Evolutionary conservation across 2,329 filamentous ascomycete genomes (phyloP), one percentile per base, ranked within the genome.

Genomic region (Thermothelomyces thermophilus): DNA sequence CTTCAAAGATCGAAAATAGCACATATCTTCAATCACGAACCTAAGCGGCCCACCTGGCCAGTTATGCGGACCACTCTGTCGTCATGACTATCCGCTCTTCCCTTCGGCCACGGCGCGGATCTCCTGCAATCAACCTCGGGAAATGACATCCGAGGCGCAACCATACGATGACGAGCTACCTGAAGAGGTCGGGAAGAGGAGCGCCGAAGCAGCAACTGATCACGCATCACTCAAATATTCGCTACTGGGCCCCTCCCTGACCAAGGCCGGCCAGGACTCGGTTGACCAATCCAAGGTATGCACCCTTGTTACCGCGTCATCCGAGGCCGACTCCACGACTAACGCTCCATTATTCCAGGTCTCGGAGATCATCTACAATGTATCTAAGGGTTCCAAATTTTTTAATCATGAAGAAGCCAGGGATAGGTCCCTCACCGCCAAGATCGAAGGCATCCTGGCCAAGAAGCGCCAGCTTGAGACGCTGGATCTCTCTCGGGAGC

Each of bases 321-420:
- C 19, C n/a, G 5, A 16, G 13, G 19, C 9, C 24, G 24, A 3
- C 20, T n/a, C 16, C 14, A 14, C n/a, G 8, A 28, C 48, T 53
- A 20, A 50, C 43, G 37, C 30, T 54, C 35, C 33, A 43, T 42
- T 35, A 48, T 52, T 20, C 11, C 43, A 85, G 82, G 90, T 98
- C 43, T 94, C 90, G 2, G 90, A 97, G 60, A 84, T 97, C 59
- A 98, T 98, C 53, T 97, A 96, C 70, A 89, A 95, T 66, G 90
- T 90, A 10, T 96, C 90, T 14, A 96, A 94, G 65, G 93, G 93
- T 41, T 95, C 89, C 58, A 96, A 95, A 66, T 98, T 85, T 71
- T 98, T 97, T 76, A 87, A 85, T 59, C 88, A 90, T 52, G 93
- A 98, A 67, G 86, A 95, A 64, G 76, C 72, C 50, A 85, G 84